Conservation (phyloP, 371 early-diverging fungal genomes). For the Apophysomyces elegans region DNA sequence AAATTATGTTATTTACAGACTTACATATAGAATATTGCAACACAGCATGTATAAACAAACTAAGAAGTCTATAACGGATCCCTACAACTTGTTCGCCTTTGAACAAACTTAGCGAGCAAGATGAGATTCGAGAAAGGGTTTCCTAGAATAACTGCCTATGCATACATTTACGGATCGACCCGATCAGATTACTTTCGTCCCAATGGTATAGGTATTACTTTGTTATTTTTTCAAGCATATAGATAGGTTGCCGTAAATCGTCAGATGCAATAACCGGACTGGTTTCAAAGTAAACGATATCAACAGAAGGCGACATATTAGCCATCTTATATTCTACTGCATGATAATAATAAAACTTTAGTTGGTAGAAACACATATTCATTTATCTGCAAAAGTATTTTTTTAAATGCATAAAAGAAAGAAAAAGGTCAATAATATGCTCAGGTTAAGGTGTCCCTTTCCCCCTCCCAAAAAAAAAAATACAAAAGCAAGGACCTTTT, state of each 20-base stretch:
- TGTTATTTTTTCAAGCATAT: neutral
- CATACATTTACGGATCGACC: too few relatives aligned
- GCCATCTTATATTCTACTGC: neutral
- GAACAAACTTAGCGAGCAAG: too few relatives aligned
- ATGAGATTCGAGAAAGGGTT: too few relatives aligned
- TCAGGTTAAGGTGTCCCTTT: neutral
- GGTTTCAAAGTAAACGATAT: constrained; percentile 7
- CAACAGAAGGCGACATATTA: neutral
- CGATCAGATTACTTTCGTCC: neutral
- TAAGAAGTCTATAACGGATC: too few relatives aligned
- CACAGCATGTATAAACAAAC: too few relatives aligned
- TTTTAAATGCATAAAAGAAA: neutral
- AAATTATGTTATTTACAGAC: too few relatives aligned
- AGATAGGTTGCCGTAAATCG: constrained; percentile 1
- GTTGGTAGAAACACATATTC: neutral
- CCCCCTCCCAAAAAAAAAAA: neutral
- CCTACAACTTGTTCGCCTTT: too few relatives aligned
- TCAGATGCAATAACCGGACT: neutral
- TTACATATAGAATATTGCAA: too few relatives aligned
- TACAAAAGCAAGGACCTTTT: neutral
- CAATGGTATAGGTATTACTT: neutral
- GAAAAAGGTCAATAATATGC: neutral
- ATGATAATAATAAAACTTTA: neutral
- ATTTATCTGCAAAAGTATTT: neutral
- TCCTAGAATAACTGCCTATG: too few relatives aligned